Base-by-base conservation (phyloP, 768 basidiomycete species). In the Tylopilus balloui region DNA sequence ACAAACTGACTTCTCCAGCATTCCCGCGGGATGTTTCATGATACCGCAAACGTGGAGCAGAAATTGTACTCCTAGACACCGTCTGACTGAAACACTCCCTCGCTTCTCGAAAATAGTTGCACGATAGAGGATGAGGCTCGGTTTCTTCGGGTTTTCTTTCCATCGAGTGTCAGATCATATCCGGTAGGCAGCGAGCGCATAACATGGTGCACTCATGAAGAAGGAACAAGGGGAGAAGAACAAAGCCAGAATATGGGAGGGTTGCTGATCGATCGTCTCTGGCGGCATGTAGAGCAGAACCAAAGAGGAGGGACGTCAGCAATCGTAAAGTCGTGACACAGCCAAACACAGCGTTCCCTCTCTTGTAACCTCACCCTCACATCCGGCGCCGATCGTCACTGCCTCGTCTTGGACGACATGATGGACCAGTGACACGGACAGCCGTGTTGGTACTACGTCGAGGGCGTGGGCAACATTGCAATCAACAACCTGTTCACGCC, bases 401-500 rank as follows among this genome's bases (percentile, higher is more conserved):
- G 8, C 84, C 82, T 98, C 48, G 92, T 96, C 48, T 80, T 50
- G 29, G 55, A 99, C 69, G 95, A 98, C 69, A 93, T 98, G 61
- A 99, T 99, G 96, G 95, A 99, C 65, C 68, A 78, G 17, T 91
- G 95, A 21, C 86, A 94, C 10, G 85, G 87, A 5, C 94, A 96
- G 69, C 88, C 93, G 2, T 99, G 95, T 72, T 99, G 91, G 90
- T 97, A 95, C 73, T 79, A 73, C 41, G 66, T 80, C 34, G 74
- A 76, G 47, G 73, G 72, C 14, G 62, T 68, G 53, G 84, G 84
- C 39, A 83, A 84, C 70, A 82, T 96, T 54, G 93, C 95, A 4
- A 87, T 97, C 73, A 97, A 97, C 74, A 94, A 98, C 65, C 74
- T 89, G 2, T 92, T 96, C 78, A 90, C 97, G 88, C 84, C 97